Base-by-base conservation (phyloP, 345 rosid genomes). In the Reutealis trisperma region DNA sequence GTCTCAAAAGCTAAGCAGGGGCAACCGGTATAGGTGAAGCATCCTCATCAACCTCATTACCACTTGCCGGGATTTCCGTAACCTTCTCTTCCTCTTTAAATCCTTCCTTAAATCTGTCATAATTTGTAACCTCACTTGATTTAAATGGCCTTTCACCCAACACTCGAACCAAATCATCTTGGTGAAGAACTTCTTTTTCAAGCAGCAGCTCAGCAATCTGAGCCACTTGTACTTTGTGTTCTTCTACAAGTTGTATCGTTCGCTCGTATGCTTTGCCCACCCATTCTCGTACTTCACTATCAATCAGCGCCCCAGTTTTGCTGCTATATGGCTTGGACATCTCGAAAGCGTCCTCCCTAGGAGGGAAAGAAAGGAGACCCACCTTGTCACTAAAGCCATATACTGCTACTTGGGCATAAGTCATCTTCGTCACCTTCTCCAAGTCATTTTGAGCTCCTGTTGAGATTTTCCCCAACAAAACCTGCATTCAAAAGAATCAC, bases 331-430 rank as follows among this genome's bases (percentile, higher is more conserved):
- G 98, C 88, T 93, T 93, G 16, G 72, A 78, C 92, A 93, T 86
- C 85, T 92, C 97, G 14, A 84, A 84, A 9, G 87, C 79, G 63
- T 93, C 97, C 2, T 92, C 97, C 78, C 89, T 87, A 47, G 71
- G 96, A 2, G 99, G 99, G 80, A 96, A 96, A 2, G 98, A 96
- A 62, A 93, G 95, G n/a, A 96, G 92, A 34, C 99, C 99, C 12
- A 96, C 97, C 82, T 96, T 96, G 66, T 93, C 98, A 32, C 99
- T 96, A 72, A 96, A 96, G 32, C 99, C 98, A 61, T 96, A 96
- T 11, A 93, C 90, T 19, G 98, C 98, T 27, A 96, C 98, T 84
- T 96, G 99, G 14, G 94, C 96, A 63, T 96, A 93, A 0, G 96
- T 96, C 99, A 96, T 93, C 76, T 94, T 96, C 0, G 97, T 96